Evolutionary conservation across 371 early-diverging fungal species (phyloP).

Genomic region (Mucor irregularis): DNA sequence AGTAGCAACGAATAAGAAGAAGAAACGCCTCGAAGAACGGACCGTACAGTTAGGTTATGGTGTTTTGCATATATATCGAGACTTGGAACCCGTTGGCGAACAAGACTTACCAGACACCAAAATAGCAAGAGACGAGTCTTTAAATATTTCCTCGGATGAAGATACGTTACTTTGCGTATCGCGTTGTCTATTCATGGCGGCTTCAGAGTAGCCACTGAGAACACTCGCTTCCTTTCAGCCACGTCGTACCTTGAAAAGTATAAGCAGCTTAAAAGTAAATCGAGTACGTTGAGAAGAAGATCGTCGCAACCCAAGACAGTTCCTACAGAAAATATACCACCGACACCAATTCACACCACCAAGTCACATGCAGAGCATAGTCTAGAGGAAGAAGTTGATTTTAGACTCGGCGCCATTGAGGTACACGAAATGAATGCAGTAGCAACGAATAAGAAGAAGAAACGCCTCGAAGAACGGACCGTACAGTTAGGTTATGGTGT

Average conservation of each 20-base stretch:
- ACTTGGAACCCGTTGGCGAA: constrained; percentile 39
- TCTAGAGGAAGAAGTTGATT: constrained; percentile 27
- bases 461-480: constrained; percentile 10
- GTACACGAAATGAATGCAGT: constrained; percentile 15
- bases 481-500: constrained; percentile 55
- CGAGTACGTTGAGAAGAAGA: not conserved
- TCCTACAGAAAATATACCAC: constrained; percentile 21
- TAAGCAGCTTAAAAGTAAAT: not conserved
- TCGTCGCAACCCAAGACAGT: constrained; percentile 4
- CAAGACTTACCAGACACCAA: constrained; percentile 20
- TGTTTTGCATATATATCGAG: constrained; percentile 74
- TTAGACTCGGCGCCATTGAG: constrained; percentile 32
- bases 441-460: constrained; percentile 7
- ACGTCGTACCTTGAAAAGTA: constrained; percentile 7
- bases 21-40: constrained; percentile 14
- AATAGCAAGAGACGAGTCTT: constrained; percentile 24
- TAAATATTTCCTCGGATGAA: constrained; percentile 15
- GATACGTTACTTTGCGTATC: constrained; percentile 64
- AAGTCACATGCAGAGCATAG: constrained; percentile 5
- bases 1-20: constrained; percentile 1
- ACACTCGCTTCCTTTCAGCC: no score
- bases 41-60: constrained; percentile 47
- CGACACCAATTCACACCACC: constrained; percentile 24
- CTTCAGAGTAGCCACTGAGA: no score
- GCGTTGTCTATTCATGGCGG: no score